A percentile compares a stretch with the other conserved stretches of the same genome.
Evolutionary conservation across 306 rosid species (phyloP).

Genomic region (Phaseolus lunatus): DNA sequence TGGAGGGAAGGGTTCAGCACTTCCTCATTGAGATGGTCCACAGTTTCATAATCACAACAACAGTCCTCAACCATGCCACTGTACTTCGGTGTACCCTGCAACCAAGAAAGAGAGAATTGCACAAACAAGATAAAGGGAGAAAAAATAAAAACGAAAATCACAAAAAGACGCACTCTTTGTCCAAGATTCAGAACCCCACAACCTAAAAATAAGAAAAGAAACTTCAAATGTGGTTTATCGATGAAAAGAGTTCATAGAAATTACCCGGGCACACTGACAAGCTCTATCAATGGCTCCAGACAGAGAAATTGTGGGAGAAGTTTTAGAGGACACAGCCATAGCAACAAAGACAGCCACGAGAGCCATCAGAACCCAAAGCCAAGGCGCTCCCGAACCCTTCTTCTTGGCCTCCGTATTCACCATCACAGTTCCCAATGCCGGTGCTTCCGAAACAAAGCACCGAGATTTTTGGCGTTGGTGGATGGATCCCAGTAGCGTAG

Average conservation of each 20-base stretch:
- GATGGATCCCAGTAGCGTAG: neutral
- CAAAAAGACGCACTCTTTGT: neutral
- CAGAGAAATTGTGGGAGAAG: conserved; percentile 56
- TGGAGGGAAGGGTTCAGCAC: conserved; percentile 66
- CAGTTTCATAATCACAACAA: conserved; percentile 76
- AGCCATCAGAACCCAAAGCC: conserved; percentile 69
- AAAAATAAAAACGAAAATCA: neutral
- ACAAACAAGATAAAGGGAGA: neutral
- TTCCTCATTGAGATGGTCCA: conserved; percentile 59
- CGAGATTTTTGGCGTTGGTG: conserved; percentile 1
- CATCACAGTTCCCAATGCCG: conserved; percentile 45
- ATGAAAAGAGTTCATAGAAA: conserved; percentile 13
- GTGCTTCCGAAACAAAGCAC: conserved; percentile 6
- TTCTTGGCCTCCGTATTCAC: conserved; percentile 50
- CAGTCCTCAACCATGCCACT: conserved; percentile 79
- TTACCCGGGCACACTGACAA: conserved; percentile 76
- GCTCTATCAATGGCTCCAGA: conserved; percentile 63
- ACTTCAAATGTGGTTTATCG: neutral
- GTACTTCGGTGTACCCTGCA: conserved; percentile 59
- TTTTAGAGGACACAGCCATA: conserved; percentile 59
- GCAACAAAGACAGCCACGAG: conserved; percentile 64
- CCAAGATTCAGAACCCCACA: conserved; percentile 20
- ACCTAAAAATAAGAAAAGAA: neutral
- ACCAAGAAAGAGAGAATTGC: neutral
- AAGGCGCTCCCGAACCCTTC: conserved; percentile 52